Conservation (phyloP, 495 filamentous ascomycete genomes). For the Hyaloscypha bicolor region DNA sequence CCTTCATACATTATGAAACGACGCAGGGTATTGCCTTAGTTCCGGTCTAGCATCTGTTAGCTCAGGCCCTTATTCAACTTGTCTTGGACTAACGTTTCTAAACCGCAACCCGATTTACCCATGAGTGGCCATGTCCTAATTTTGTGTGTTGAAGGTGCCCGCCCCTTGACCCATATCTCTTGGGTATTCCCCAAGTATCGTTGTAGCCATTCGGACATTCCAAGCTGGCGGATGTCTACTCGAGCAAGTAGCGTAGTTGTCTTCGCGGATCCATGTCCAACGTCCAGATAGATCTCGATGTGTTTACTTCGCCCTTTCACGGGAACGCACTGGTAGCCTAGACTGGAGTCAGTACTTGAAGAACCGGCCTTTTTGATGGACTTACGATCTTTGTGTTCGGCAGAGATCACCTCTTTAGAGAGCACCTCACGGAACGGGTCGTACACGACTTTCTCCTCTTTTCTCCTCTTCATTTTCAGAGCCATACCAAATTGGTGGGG, state of each 20-base stretch:
- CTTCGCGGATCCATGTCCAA: conserved; percentile 2
- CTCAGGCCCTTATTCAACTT: background rate
- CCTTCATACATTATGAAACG: background rate
- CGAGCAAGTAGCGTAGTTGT: conserved; percentile 6
- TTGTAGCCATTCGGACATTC: conserved; percentile 10
- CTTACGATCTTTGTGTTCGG: background rate
- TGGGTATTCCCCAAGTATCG: conserved; percentile 9
- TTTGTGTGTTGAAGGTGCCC: conserved; percentile 4
- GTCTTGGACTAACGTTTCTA: background rate
- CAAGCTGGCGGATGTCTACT: conserved; percentile 6
- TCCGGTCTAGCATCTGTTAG: conserved; percentile 2
- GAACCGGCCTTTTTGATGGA: background rate
- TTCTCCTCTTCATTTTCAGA: background rate
- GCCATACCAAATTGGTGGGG: too few species aligned
- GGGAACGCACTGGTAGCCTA: conserved; percentile 8
- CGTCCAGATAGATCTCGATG: conserved; percentile 10
- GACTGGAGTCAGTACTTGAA: conserved; percentile 2
- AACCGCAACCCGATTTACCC: conserved; percentile 3
- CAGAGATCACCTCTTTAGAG: conserved; percentile 6
- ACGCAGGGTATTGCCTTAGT: conserved; percentile 5
- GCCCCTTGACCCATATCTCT: conserved; percentile 10
- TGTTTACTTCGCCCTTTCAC: conserved; percentile 12
- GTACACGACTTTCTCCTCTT: conserved; percentile 7
- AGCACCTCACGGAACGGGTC: conserved; percentile 10
- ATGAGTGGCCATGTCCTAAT: conserved; percentile 1